These are phyloP conservation scores for Exsudoporus floridanus DNA, from an alignment of 1,284 basidiomycete genomes.

Conservation along the genomic window DNA sequence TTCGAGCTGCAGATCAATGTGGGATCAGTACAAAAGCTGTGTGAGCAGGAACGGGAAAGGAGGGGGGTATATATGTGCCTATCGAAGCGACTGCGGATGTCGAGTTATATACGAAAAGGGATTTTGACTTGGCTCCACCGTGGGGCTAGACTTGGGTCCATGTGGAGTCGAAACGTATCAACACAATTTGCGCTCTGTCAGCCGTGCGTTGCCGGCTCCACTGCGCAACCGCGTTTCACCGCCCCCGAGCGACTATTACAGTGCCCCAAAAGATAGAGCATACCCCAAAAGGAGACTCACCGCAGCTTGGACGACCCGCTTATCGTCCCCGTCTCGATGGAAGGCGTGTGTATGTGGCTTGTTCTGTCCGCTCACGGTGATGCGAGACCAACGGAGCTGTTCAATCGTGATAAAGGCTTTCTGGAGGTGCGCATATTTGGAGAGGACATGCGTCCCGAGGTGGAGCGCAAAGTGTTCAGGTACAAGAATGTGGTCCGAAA, in stretches of 20 bases:
- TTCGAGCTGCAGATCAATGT: constrained; percentile 49
- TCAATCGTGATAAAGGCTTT: constrained; percentile 78
- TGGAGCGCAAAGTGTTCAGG: constrained; percentile 89
- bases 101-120: constrained; percentile 15
- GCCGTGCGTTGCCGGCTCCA: constrained; percentile 22
- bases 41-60: not conserved
- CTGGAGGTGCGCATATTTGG: constrained; percentile 78
- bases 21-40: not conserved
- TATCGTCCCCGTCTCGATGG: constrained; percentile 88
- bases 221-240: constrained; percentile 17
- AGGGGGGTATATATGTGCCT: not conserved
- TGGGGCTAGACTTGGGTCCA: constrained; percentile 18
- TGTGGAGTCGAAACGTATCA: constrained; percentile 19
- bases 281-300: constrained; percentile 38
- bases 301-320: constrained; percentile 66
- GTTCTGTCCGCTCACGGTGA: constrained; percentile 51
- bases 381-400: constrained; percentile 85
- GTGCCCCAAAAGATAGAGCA: not conserved
- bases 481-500: constrained; percentile 78
- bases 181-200: constrained; percentile 4
- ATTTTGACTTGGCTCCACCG: constrained; percentile 20
- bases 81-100: not conserved
- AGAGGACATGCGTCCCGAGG: constrained; percentile 81
- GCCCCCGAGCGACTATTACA: not conserved
- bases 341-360: constrained; percentile 81